Evolutionary conservation across 129 eudicot species (phyloP), one percentile per base, ranked within the genome.

Genomic region (Tagetes erecta): DNA sequence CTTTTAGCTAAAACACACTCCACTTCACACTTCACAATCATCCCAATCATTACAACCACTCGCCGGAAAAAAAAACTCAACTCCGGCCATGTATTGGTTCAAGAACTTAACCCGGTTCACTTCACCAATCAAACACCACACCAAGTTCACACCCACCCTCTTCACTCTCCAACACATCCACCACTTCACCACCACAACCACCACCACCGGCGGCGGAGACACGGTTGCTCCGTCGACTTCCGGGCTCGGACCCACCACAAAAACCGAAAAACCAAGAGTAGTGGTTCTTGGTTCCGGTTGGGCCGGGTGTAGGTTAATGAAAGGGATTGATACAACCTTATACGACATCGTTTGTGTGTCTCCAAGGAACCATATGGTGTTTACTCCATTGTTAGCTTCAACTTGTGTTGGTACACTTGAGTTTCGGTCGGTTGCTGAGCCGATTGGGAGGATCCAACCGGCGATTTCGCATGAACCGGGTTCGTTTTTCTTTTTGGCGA

Each of bases 371-470:
- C 99, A 94, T 83, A 94, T 94, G 99, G 99, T 94, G 2, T 94
- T 94, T 37, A 94, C 99, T 1, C 99, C 98, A 39, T 68, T 94
- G 31, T 77, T 94, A 63, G 99, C 99, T 39, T 91, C 97, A 27
- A 94, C 99, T 1, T 94, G 99, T 67, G 99, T 94, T 5, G 99
- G 99, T 12, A 94, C 99, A 53, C 97, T 94, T 9, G 97, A 94
- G 66, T 94, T 94, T 80, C 84, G 97, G 78, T 94, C 99, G 3
- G 99, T 94, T 14, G 99, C 97, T 7, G 99, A 94, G 76, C 97
- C 99, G 52, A 88, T 94, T 44, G 96, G 84, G 12, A 67, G 99
- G 86, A 94, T 94, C 47, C 97, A 94, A 73, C 99, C 99, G 35
- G 96, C 99, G 14, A 87, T 94, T 83, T 94, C 99, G 0, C 46